These are phyloP conservation scores for Salvia hispanica DNA, from an alignment of 257 asterid species.

Conservation along the genomic window DNA sequence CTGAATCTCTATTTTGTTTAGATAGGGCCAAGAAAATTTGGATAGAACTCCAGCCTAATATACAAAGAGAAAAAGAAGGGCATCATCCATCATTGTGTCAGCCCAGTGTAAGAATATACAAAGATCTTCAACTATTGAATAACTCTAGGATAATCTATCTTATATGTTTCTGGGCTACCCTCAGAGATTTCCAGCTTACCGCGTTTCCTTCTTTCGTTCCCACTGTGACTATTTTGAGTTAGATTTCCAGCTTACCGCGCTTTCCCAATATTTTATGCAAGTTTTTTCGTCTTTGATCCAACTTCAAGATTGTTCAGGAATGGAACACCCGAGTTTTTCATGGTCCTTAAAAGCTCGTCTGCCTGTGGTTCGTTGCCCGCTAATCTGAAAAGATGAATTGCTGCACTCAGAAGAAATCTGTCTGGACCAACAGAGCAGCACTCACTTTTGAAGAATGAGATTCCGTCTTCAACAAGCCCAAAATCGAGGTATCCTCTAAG, in stretches of 20 bases:
- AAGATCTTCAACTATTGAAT: too few relatives aligned
- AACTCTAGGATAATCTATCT: too few relatives aligned
- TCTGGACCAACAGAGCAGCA: slow-evolving; percentile 46
- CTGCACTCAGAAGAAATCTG: slow-evolving; percentile 73
- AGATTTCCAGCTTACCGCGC: neutral
- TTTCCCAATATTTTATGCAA: neutral
- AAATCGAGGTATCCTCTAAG: slow-evolving; percentile 72
- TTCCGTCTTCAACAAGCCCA: slow-evolving; percentile 67
- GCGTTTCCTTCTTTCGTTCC: too few relatives aligned
- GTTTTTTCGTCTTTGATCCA: slow-evolving; percentile 48
- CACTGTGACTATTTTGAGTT: too few relatives aligned
- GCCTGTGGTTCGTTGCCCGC: slow-evolving; percentile 49
- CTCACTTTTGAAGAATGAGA: slow-evolving; percentile 63
- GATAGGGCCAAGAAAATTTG: too few relatives aligned
- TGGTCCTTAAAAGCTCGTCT: slow-evolving; percentile 44
- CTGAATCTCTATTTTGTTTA: too few relatives aligned
- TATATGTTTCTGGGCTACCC: too few relatives aligned
- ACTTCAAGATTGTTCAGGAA: slow-evolving; percentile 61
- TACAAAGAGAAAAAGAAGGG: too few relatives aligned
- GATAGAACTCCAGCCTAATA: too few relatives aligned
- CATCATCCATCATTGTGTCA: too few relatives aligned
- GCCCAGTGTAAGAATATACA: too few relatives aligned
- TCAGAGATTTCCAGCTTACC: too few relatives aligned
- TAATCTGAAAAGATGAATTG: slow-evolving; percentile 65
- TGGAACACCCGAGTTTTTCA: slow-evolving; percentile 44